Evolutionary conservation across 805 yeast genomes (phyloP).

Genomic region (Pichia occidentalis): DNA sequence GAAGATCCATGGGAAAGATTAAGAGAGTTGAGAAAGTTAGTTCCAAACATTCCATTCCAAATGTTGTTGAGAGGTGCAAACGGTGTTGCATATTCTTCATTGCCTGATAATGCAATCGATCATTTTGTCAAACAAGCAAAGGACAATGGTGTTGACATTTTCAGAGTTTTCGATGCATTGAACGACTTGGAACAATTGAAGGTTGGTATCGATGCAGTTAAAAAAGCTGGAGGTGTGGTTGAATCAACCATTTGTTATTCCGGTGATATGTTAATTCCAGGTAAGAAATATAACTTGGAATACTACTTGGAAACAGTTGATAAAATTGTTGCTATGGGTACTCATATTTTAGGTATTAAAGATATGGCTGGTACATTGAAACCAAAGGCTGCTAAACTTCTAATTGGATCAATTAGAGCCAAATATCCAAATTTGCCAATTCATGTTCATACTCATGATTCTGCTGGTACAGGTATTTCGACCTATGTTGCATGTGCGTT

Average conservation of each 20-base stretch:
- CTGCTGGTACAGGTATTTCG: slow-evolving; percentile 99
- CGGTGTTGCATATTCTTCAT: slow-evolving; percentile 96
- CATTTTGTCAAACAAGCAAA: slow-evolving; percentile 94
- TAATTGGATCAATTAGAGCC: slow-evolving; percentile 75
- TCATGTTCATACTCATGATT: slow-evolving; percentile 98
- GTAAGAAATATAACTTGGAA: slow-evolving; percentile 91
- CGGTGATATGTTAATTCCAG: slow-evolving; percentile 95
- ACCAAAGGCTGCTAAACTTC: slow-evolving; percentile 83
- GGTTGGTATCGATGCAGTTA: slow-evolving; percentile 97
- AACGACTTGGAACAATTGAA: slow-evolving; percentile 94
- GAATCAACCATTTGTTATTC: slow-evolving; percentile 98
- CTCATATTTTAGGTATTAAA: slow-evolving; percentile 94
- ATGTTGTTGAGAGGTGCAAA: slow-evolving; percentile 99
- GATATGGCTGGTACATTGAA: slow-evolving; percentile 99
- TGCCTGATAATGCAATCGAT: slow-evolving; percentile 98
- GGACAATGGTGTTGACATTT: slow-evolving; percentile 93
- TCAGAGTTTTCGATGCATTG: slow-evolving; percentile 96
- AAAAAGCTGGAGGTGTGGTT: slow-evolving; percentile 97
- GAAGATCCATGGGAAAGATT: slow-evolving; percentile 99
- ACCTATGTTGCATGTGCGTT: slow-evolving; percentile 90
- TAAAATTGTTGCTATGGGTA: slow-evolving; percentile 84
- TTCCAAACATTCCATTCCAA: slow-evolving; percentile 98
- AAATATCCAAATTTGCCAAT: slow-evolving; percentile 91
- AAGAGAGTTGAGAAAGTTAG: slow-evolving; percentile 76
- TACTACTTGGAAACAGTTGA: slow-evolving; percentile 82